Evolutionary conservation across 768 basidiomycete species (phyloP).

Genomic region (Myochromella boudieri): DNA sequence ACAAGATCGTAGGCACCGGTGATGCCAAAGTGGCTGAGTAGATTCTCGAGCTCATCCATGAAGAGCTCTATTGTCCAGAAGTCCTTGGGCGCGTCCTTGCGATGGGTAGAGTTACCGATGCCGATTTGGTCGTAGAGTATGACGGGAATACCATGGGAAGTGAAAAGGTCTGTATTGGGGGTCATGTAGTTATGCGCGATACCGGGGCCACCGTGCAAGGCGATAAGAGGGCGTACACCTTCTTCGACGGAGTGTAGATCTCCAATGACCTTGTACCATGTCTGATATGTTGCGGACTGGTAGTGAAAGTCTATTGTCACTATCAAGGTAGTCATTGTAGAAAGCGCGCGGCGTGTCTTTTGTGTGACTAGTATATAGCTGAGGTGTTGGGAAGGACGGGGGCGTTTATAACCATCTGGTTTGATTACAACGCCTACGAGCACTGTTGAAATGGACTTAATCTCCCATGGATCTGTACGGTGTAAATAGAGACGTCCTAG

Average conservation of each 20-base stretch:
- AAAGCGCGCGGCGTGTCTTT: too few relatives aligned
- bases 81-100: slow-evolving; percentile 31
- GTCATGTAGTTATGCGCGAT: slow-evolving; percentile 43
- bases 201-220: slow-evolving; percentile 50
- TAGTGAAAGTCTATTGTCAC: slow-evolving; percentile 14
- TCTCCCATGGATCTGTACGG: too few relatives aligned
- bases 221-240: slow-evolving; percentile 30
- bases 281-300: slow-evolving; percentile 11
- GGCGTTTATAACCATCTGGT: too few relatives aligned
- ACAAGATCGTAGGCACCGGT: slow-evolving; percentile 39
- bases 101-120: slow-evolving; percentile 49
- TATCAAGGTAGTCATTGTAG: too few relatives aligned
- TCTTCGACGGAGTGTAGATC: slow-evolving; percentile 4
- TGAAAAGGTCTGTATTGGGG: slow-evolving; percentile 36
- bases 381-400: too few relatives aligned
- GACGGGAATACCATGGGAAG: slow-evolving; percentile 37
- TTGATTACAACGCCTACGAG: too few relatives aligned
- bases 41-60: slow-evolving; percentile 51
- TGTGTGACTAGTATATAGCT: too few relatives aligned
- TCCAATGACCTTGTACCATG: slow-evolving; percentile 15
- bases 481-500: too few relatives aligned
- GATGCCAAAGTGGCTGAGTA: slow-evolving; percentile 44
- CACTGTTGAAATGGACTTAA: too few relatives aligned
- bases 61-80: slow-evolving; percentile 36
- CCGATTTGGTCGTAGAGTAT: slow-evolving; percentile 60